phyloP scores from a whole-genome alignment of 306 rosid species.

The Boehmeria nivea region DNA sequence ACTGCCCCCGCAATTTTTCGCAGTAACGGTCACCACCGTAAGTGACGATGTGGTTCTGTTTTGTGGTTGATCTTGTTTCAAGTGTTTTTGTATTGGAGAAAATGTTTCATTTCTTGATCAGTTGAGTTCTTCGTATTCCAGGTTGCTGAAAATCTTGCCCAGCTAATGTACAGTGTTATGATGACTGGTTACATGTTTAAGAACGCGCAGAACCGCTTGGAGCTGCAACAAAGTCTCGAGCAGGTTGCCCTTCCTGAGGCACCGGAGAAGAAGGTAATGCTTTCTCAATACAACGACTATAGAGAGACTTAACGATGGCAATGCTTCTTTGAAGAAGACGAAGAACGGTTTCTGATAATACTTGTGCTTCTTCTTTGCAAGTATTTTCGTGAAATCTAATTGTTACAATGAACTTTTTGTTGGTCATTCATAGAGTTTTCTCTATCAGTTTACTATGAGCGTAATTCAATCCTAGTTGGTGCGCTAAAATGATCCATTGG shows the following conservation, averaged over 20 bases:
- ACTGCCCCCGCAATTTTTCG: conserved; percentile 87
- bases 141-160: conserved; percentile 99
- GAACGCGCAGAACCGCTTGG: conserved; percentile 91
- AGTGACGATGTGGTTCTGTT: conserved; percentile 13
- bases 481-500: conserved; percentile 11
- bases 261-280: conserved; percentile 61
- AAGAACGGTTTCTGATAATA: too few species aligned
- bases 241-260: conserved; percentile 88
- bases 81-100: not conserved
- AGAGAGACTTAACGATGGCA: too few species aligned
- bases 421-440: not conserved
- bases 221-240: conserved; percentile 88
- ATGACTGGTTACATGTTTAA: conserved; percentile 98
- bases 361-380: not conserved
- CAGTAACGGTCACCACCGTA: conserved; percentile 81
- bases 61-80: not conserved
- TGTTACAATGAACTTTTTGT: too few species aligned
- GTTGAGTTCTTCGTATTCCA: conserved; percentile 28
- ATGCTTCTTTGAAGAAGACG: too few species aligned
- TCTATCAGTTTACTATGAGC: not conserved
- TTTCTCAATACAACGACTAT: not conserved
- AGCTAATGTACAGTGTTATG: conserved; percentile 95
- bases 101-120: not conserved
- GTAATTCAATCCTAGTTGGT: conserved; percentile 4
- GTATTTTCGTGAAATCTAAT: too few species aligned